These are phyloP conservation scores for Vachellia pachyceras DNA, from an alignment of 306 rosid genomes.

Conservation along the genomic window DNA sequence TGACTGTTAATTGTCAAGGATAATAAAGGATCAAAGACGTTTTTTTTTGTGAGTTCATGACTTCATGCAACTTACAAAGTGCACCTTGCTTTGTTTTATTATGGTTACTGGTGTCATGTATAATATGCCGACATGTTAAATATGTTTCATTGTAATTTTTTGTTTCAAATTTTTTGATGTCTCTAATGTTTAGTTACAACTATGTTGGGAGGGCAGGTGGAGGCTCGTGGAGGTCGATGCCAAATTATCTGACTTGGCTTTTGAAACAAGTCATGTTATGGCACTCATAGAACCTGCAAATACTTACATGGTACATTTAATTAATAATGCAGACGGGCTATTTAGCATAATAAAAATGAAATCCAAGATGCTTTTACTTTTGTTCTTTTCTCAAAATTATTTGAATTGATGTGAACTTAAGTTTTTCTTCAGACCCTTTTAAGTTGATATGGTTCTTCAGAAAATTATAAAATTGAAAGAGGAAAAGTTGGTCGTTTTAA, in stretches of 20 bases:
- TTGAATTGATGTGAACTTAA: constrained; percentile 24
- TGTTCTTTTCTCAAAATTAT: constrained; percentile 7
- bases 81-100: not conserved
- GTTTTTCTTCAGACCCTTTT: constrained; percentile 15
- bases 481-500: not conserved
- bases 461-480: constrained; percentile 1
- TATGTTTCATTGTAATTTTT: not conserved
- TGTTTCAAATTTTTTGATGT: not conserved
- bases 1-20: not conserved
- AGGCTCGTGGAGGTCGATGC: constrained; percentile 85
- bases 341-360: constrained; percentile 18
- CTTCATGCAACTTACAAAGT: constrained; percentile 2
- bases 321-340: constrained; percentile 23
- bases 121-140: not conserved
- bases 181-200: constrained; percentile 22
- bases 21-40: not conserved
- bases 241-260: constrained; percentile 68
- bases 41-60: not conserved
- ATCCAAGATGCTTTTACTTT: not conserved
- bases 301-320: constrained; percentile 82
- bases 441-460: constrained; percentile 11
- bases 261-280: constrained; percentile 78
- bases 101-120: constrained; percentile 14
- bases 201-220: constrained; percentile 67
- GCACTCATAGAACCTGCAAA: constrained; percentile 90